These are phyloP conservation scores for Penicillium herquei DNA, from an alignment of 495 filamentous ascomycete species.

Conservation along the genomic window DNA sequence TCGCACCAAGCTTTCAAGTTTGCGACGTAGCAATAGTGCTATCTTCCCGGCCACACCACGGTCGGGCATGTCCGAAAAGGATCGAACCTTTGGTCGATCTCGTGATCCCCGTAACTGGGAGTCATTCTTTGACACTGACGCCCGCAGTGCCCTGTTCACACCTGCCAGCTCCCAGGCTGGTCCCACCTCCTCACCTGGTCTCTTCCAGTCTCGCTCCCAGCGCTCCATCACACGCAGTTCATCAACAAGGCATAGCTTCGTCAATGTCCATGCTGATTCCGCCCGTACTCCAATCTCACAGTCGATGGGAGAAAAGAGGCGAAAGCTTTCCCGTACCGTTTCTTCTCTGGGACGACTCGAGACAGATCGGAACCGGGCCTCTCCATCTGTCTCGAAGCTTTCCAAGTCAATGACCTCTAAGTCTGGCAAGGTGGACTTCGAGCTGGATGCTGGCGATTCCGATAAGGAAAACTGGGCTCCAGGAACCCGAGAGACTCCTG, in stretches of 20 bases:
- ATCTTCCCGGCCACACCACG: slow-evolving; percentile 41
- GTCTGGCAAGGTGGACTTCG: slow-evolving; percentile 30
- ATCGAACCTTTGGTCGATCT: slow-evolving; percentile 62
- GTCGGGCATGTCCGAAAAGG: slow-evolving; percentile 30
- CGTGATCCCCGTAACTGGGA: slow-evolving; percentile 84
- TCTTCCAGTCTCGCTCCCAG: slow-evolving; percentile 66
- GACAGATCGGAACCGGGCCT: slow-evolving; percentile 31
- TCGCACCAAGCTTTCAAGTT: slow-evolving; percentile 49
- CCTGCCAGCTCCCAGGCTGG: slow-evolving; percentile 70
- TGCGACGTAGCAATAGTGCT: slow-evolving; percentile 63
- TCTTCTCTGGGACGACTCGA: slow-evolving; percentile 71
- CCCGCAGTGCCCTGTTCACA: slow-evolving; percentile 66
- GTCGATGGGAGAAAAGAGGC: slow-evolving; percentile 53
- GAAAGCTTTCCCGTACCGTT: slow-evolving; percentile 60
- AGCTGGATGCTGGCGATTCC: slow-evolving; percentile 63
- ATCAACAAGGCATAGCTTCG: slow-evolving; percentile 54
- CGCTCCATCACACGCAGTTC: slow-evolving; percentile 38
- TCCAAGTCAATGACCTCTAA: slow-evolving; percentile 29
- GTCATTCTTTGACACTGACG: slow-evolving; percentile 72
- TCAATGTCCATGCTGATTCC: slow-evolving; percentile 44
- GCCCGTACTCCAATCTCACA: slow-evolving; percentile 44
- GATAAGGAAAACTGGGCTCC: slow-evolving; percentile 94
- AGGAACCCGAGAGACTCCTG: slow-evolving; percentile 42
- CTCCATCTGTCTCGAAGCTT: slow-evolving; percentile 14
- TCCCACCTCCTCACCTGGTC: slow-evolving; percentile 67